Evolutionary conservation across 306 rosid genomes (phyloP).

Genomic region (Gillenia trifoliata): DNA sequence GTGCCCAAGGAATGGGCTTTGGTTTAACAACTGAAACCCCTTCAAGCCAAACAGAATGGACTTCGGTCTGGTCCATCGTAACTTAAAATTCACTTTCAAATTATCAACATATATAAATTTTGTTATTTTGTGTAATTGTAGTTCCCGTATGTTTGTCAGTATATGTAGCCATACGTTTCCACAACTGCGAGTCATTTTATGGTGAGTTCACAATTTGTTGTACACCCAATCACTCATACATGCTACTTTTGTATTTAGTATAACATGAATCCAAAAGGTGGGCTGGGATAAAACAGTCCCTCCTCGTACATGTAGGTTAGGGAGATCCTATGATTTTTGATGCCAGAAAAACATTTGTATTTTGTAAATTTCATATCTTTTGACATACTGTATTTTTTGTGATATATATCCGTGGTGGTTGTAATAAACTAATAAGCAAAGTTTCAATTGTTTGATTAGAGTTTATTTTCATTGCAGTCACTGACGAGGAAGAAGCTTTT

Average conservation of each 20-base stretch:
- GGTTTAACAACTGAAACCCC: not conserved
- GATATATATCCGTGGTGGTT: not conserved
- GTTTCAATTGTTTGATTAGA: not conserved
- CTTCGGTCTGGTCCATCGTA: not conserved
- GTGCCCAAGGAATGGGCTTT: not conserved
- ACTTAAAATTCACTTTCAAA: no score
- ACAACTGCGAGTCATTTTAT: no score
- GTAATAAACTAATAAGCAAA: not conserved
- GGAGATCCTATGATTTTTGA: not conserved
- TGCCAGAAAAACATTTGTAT: not conserved
- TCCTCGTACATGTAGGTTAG: not conserved
- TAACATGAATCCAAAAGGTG: not conserved
- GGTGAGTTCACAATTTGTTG: no score
- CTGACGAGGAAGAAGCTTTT: conserved; percentile 34
- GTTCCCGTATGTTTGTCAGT: no score
- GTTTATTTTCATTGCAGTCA: conserved; percentile 23
- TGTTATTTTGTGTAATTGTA: no score
- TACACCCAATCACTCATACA: no score
- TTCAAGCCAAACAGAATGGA: not conserved
- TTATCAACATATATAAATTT: no score
- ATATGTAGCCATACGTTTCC: no score
- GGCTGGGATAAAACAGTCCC: not conserved
- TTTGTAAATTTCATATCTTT: no score
- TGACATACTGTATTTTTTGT: not conserved
- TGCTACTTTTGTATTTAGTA: not conserved